Percentiles rank a stretch among this genome's conserved stretches.
Evolutionary conservation across 306 rosid genomes (phyloP).

Genomic region (Gynostemma pentaphyllum): DNA sequence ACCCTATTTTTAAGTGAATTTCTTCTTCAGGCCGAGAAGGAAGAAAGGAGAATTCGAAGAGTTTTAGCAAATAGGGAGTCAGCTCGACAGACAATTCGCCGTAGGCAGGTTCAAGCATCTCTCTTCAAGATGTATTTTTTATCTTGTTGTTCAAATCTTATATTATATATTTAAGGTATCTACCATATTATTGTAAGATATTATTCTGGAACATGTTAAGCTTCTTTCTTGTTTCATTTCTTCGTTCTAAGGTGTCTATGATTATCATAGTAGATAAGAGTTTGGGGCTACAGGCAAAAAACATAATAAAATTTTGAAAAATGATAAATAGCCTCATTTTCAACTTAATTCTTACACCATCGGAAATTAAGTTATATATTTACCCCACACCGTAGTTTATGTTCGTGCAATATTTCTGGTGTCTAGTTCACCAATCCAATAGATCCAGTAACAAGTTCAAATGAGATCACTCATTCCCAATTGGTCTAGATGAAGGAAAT

Average conservation of each 20-base stretch:
- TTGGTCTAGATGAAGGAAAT: slow-evolving; percentile 2
- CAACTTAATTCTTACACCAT: neutral
- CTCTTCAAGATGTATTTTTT: neutral
- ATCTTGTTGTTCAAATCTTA: neutral
- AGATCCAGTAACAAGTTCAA: neutral
- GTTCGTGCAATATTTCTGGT: neutral
- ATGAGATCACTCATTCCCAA: neutral
- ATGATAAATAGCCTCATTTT: neutral
- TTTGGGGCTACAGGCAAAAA: neutral
- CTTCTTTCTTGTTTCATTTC: neutral
- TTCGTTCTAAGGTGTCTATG: neutral
- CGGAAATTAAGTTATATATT: neutral
- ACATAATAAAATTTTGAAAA: neutral
- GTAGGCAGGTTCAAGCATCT: slow-evolving; percentile 62
- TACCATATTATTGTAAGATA: neutral
- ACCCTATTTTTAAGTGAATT: neutral
- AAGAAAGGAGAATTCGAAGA: slow-evolving; percentile 73
- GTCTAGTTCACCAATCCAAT: neutral
- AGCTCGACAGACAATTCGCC: slow-evolving; percentile 94
- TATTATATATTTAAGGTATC: neutral
- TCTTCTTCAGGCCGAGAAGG: slow-evolving; percentile 67
- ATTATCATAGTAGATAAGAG: neutral
- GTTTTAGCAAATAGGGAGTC: slow-evolving; percentile 93
- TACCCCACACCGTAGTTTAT: neutral
- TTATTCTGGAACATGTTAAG: neutral